These are phyloP conservation scores for Suillus occidentalis DNA, from an alignment of 768 basidiomycete genomes.

Conservation along the genomic window DNA sequence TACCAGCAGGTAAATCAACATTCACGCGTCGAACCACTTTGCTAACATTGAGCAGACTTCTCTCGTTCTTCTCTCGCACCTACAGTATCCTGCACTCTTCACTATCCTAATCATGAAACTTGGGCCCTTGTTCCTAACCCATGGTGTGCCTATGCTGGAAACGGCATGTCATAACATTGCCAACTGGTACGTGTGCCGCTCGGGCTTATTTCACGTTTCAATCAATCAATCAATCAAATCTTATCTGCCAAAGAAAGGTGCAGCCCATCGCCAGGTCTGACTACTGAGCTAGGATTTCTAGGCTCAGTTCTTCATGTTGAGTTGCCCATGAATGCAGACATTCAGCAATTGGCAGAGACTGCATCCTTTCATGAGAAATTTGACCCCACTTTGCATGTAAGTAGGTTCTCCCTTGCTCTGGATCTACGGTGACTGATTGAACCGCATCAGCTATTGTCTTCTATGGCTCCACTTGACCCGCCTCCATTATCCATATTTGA, in stretches of 20 bases:
- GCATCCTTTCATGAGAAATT: constrained; percentile 51
- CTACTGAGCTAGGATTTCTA: constrained; percentile 80
- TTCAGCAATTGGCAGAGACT: constrained; percentile 68
- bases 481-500: constrained; percentile 63
- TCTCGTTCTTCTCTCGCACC: constrained; percentile 80
- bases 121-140: constrained; percentile 70
- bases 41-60: constrained; percentile 16
- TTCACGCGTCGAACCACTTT: not conserved
- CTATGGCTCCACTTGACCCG: constrained; percentile 56
- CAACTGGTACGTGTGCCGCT: constrained; percentile 60
- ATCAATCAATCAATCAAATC: constrained; percentile 14
- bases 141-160: constrained; percentile 81
- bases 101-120: constrained; percentile 63
- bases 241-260: constrained; percentile 62
- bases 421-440: not conserved
- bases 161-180: constrained; percentile 84
- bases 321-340: constrained; percentile 65
- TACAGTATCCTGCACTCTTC: constrained; percentile 83
- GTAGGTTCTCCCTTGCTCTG: not conserved
- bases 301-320: constrained; percentile 73
- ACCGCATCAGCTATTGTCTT: constrained; percentile 62
- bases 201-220: not conserved
- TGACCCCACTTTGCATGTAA: constrained; percentile 52
- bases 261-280: constrained; percentile 64
- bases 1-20: constrained; percentile 65